A percentile compares a stretch with the other conserved stretches of the same genome.
phyloP scores from a whole-genome alignment of 2,329 filamentous ascomycete species.

The Penicillium sp. region DNA sequence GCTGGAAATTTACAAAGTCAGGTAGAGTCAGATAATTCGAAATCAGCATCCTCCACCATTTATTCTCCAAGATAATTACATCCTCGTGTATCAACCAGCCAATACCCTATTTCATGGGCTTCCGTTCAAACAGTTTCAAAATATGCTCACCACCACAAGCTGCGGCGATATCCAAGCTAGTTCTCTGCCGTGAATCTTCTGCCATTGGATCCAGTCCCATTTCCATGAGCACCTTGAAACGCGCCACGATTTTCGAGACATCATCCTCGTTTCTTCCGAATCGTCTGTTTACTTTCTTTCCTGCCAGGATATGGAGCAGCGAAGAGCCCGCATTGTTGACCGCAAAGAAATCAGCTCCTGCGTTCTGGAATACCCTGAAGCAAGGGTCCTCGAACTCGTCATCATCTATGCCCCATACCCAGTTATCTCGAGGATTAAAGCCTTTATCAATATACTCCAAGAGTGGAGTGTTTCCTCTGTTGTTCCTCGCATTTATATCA shows the following conservation, averaged over 20 bases:
- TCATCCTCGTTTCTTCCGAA: not conserved
- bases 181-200: conserved; percentile 16
- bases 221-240: conserved; percentile 11
- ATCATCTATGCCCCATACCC: not conserved
- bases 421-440: not conserved
- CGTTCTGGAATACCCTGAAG: not conserved
- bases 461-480: conserved; percentile 2
- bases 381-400: not conserved
- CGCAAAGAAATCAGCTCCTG: conserved; percentile 5
- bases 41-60: too few relatives aligned
- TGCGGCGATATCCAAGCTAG: conserved; percentile 16
- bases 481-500: conserved; percentile 3
- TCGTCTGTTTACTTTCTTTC: not conserved
- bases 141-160: conserved; percentile 15
- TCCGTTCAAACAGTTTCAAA: conserved; percentile 6
- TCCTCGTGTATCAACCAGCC: too few relatives aligned
- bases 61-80: too few relatives aligned
- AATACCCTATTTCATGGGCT: too few relatives aligned
- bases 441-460: not conserved
- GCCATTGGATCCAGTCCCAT: conserved; percentile 17
- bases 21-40: too few relatives aligned
- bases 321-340: not conserved
- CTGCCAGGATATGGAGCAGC: conserved; percentile 10
- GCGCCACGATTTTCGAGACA: not conserved
- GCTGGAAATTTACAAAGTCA: too few relatives aligned